Conservation (phyloP, 129 eudicot species). For the Scalesia atractyloides region DNA sequence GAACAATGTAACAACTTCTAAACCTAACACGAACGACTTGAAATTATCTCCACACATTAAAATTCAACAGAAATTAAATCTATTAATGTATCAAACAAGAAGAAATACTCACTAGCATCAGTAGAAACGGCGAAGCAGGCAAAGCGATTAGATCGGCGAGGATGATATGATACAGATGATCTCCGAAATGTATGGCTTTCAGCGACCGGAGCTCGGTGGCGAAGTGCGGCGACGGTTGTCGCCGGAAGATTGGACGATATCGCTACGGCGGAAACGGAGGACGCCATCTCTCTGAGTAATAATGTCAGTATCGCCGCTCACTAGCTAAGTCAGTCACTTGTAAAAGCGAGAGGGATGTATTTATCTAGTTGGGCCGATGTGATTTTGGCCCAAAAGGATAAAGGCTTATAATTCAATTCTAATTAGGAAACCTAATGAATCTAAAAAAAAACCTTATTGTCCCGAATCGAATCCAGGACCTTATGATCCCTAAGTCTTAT, state of each 20-base stretch:
- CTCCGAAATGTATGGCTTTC: conserved; percentile 43
- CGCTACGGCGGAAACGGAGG: conserved; percentile 45
- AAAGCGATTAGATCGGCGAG: conserved; percentile 43
- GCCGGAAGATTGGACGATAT: conserved; percentile 51
- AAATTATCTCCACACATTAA: not conserved
- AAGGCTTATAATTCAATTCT: not conserved
- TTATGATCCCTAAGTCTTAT: no score
- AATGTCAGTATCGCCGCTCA: not conserved
- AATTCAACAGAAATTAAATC: not conserved
- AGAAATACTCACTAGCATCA: conserved; percentile 36
- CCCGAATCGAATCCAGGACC: no score
- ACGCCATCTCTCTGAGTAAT: conserved; percentile 40
- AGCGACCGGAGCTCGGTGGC: conserved; percentile 44
- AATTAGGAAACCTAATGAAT: no score
- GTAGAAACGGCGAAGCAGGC: conserved; percentile 63
- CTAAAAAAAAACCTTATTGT: no score
- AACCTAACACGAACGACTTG: not conserved
- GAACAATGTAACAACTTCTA: not conserved
- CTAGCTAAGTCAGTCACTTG: not conserved
- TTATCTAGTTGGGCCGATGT: not conserved
- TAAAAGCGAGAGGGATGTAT: not conserved
- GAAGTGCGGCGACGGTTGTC: conserved; percentile 40
- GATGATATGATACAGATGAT: conserved; percentile 28
- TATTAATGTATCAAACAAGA: not conserved
- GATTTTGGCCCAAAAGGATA: not conserved